Evolutionary conservation across 2,329 filamentous ascomycete genomes (phyloP), one percentile per base, ranked within the genome.

Genomic region (Alternaria incomplexa): DNA sequence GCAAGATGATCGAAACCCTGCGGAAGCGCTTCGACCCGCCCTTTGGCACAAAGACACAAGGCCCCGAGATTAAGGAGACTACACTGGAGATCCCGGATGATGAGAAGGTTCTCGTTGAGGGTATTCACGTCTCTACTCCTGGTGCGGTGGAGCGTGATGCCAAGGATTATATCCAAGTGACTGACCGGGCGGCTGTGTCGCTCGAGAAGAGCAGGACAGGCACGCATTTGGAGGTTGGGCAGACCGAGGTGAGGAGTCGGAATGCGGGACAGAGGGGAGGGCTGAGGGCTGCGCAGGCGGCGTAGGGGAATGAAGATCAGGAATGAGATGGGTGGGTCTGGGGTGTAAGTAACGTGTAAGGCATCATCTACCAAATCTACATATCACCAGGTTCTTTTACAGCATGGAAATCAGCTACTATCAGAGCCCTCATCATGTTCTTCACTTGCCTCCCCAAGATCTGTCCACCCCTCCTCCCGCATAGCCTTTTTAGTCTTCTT

Each of bases 1-100:
- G 88, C 74, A 93, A 93, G 86, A 96, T 96, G 93, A 89, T 96
- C 65, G 85, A 88, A 63, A 91, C 92, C 9, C 88, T 96, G 12
- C 85, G 89, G 63, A 93, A 92, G 83, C 86, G 92, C 25, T 96
- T 96, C 75, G 85, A 88, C 63, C 83, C 84, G 80, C 90, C 83
- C 6, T 76, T 81, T 15, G 83, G 83, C 44, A 85, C 83, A 11
- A 66, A 64, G 12, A 74, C 69, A n/a, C 63, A 62, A 15, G 71
- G 68, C 43, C 59, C 70, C 1, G 68, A 72, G 46, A 65, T 63
- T 44, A 68, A 65, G 43, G 62, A 72, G 23, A 51, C 53, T 20
- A 32, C 63, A 15, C 57, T 63, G 30, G 56, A 66, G 5, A 65
- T 68, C 3, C 59, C 67, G 4, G 73, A 73, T 53, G 65, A 74